These are phyloP conservation scores for Cladosporium sp. DNA, from an alignment of 2,329 filamentous ascomycete species.

Conservation along the genomic window DNA sequence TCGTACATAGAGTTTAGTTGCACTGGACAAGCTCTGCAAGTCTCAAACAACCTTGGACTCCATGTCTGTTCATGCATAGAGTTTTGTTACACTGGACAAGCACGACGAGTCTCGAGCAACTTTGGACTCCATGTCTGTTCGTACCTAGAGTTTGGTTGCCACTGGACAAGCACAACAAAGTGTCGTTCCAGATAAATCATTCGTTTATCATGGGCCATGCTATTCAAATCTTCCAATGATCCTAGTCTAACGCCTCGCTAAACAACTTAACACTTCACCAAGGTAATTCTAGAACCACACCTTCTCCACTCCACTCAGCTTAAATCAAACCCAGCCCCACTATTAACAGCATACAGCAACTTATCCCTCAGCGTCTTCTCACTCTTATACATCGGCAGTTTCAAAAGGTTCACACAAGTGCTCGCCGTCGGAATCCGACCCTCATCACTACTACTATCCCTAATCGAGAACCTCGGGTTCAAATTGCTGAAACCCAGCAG, in stretches of 20 bases:
- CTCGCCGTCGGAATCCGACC: slow-evolving; percentile 84
- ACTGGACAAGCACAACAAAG: not conserved
- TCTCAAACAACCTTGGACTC: not conserved
- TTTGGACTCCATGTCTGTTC: too few species aligned
- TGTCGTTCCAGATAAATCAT: not conserved
- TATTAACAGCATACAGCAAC: slow-evolving; percentile 83
- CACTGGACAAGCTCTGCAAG: too few species aligned
- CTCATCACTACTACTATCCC: slow-evolving; percentile 77
- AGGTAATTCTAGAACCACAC: not conserved
- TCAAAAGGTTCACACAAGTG: slow-evolving; percentile 93
- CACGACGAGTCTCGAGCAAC: not conserved
- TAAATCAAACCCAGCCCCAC: slow-evolving; percentile 86
- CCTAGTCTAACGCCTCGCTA: slow-evolving; percentile 8
- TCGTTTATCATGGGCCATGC: not conserved
- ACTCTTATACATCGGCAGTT: slow-evolving; percentile 78
- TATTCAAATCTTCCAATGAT: not conserved
- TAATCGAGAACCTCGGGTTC: slow-evolving; percentile 82
- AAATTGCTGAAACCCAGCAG: slow-evolving; percentile 85
- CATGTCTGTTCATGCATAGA: not conserved
- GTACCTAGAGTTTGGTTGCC: too few species aligned
- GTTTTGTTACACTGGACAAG: not conserved
- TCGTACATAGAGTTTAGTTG: too few species aligned
- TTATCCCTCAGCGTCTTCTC: slow-evolving; percentile 70
- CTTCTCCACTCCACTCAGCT: slow-evolving; percentile 2
- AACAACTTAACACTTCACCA: not conserved